Base-by-base conservation (phyloP, 768 basidiomycete species). In the Amanita fuliginea region DNA sequence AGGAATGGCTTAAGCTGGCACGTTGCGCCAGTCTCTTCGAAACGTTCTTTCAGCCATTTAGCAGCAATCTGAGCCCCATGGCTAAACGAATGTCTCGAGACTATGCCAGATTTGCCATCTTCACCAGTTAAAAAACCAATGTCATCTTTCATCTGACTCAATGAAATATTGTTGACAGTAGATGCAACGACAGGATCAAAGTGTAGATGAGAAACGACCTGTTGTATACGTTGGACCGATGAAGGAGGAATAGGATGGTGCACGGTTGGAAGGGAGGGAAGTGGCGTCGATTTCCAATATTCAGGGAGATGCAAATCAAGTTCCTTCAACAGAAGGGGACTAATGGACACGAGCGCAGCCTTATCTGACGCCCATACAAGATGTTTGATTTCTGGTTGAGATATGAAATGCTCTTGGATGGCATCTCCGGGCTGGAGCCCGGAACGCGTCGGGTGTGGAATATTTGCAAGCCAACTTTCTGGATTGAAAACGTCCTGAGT, bases 41-140 rank as follows among this genome's bases (percentile, higher is more conserved):
- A 78, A 46, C 71, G 71, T 11, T 64, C 69, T 66, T 82, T 86
- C 56, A 95, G 72, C 87, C 88, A 86, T 2, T 71, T 56, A 3
- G 90, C 80, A 37, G 89, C 88, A 18, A 70, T 66, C 16, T 67
- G 58, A 4, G 83, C 81, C 2, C 84, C 88, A 3, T 70, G 54
- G 0, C 80, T 72, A 63, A 93, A 95, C 7, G 86, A 87, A 60
- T 93, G 89, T n/a, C 93, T 75, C 1, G 82, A 83, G 26, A 79
- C 55, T 55, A 94, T 85, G 9, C 77, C 77, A 7, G 86, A 88
- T 36, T 66, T 63, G n/a, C 67, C 71, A 56, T 83, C 81, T 62
- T 96, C 92, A 43, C 90, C 91, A 0, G 92, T 91, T 51, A 96
- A 78, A 61, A 79, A 93, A 46, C 81, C 75, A 41, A 93, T 74